A percentile compares a stretch with the other conserved stretches of the same genome.
These are phyloP conservation scores for Leishmania aethiopica DNA, from an alignment of 208 protist genomes.

Conservation along the genomic window DNA sequence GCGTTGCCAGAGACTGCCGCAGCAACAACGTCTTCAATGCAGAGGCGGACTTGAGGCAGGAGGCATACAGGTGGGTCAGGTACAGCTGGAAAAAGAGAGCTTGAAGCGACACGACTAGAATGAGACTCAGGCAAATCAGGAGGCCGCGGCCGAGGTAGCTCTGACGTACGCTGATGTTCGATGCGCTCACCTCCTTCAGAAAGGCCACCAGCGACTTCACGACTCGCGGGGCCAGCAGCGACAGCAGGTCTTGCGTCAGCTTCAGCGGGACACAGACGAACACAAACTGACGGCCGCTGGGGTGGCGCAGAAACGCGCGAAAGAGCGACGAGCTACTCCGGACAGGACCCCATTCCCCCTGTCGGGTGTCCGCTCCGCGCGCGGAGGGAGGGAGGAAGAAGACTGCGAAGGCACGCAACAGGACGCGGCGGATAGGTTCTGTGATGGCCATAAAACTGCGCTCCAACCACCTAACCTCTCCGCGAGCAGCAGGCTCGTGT, in stretches of 20 bases:
- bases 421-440: conserved; percentile 37
- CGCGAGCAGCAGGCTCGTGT: conserved; percentile 17
- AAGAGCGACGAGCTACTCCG: conserved; percentile 43
- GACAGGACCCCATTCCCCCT: not conserved
- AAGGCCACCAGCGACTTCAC: conserved; percentile 61
- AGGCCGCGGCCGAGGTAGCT: conserved; percentile 43
- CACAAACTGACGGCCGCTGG: conserved; percentile 60
- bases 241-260: conserved; percentile 55
- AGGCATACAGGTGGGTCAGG: conserved; percentile 63
- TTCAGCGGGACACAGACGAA: conserved; percentile 70
- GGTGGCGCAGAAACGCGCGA: conserved; percentile 63
- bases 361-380: not conserved
- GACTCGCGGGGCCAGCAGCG: conserved; percentile 44
- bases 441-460: conserved; percentile 38
- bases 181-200: conserved; percentile 46
- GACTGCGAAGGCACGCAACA: conserved; percentile 36
- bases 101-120: conserved; percentile 52
- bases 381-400: conserved; percentile 46
- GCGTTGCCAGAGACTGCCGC: conserved; percentile 48
- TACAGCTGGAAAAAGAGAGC: conserved; percentile 73
- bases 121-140: conserved; percentile 44
- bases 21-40: conserved; percentile 68
- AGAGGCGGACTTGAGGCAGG: conserved; percentile 51
- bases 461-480: conserved; percentile 19
- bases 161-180: conserved; percentile 20